Percentiles rank a stretch among this genome's conserved stretches.
These are phyloP conservation scores for Orobanche coerulescens DNA, from an alignment of 257 asterid genomes.

Conservation along the genomic window DNA sequence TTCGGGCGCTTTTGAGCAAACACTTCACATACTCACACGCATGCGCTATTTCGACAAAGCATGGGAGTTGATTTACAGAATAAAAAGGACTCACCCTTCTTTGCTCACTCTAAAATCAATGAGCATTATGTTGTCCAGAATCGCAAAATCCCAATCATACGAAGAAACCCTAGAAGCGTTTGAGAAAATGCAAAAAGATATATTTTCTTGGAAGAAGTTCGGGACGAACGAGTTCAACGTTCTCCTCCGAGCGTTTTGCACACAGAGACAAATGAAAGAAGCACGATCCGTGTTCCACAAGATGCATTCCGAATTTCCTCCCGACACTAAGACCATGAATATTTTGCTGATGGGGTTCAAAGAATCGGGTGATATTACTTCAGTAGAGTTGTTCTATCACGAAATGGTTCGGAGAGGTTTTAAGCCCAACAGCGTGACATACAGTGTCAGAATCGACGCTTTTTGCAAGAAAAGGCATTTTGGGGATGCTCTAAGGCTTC, in stretches of 20 bases:
- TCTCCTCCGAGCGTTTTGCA: constrained; percentile 80
- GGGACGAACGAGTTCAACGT: constrained; percentile 71
- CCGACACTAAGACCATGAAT: constrained; percentile 79
- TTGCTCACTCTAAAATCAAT: constrained; percentile 76
- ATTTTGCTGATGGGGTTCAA: constrained; percentile 84
- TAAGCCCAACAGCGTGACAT: constrained; percentile 55
- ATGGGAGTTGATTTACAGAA: constrained; percentile 61
- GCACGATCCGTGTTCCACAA: constrained; percentile 72
- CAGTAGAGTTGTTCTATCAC: constrained; percentile 84
- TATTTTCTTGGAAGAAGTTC: constrained; percentile 44
- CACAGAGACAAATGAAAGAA: constrained; percentile 83
- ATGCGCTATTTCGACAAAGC: constrained; percentile 87
- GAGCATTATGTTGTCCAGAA: constrained; percentile 81
- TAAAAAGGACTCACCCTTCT: constrained; percentile 45
- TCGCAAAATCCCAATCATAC: constrained; percentile 64
- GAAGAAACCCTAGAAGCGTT: constrained; percentile 74
- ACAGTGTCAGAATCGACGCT: constrained; percentile 60
- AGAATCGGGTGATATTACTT: constrained; percentile 69
- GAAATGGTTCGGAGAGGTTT: constrained; percentile 90
- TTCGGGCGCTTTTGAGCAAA: constrained; percentile 82
- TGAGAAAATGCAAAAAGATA: constrained; percentile 61
- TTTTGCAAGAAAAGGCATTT: constrained; percentile 69
- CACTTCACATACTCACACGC: constrained; percentile 76
- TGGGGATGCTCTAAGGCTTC: constrained; percentile 70
- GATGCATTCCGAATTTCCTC: constrained; percentile 53